Conservation (phyloP, 2,329 filamentous ascomycete species). For the Diaporthe australafricana region DNA sequence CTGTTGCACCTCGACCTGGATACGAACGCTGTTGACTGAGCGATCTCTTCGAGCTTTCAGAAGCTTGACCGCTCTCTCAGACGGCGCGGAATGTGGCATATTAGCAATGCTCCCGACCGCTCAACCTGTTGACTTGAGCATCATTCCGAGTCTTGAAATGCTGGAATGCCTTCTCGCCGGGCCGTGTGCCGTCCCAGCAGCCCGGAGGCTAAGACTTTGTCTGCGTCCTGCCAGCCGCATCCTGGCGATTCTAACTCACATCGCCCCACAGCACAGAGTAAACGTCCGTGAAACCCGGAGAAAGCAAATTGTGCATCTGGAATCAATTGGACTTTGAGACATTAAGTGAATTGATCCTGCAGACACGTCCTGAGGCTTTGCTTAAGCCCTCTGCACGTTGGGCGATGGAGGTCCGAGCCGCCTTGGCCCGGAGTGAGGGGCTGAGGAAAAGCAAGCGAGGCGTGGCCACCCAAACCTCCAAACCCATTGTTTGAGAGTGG, state of each 20-base stretch:
- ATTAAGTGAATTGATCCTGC: background rate
- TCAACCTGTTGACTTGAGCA: background rate
- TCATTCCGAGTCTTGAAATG: background rate
- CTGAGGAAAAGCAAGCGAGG: constrained; percentile 14
- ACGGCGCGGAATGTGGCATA: constrained; percentile 11
- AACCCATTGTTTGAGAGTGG: background rate
- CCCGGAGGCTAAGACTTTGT: background rate
- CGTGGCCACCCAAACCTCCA: background rate
- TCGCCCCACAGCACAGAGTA: background rate
- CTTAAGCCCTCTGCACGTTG: constrained; percentile 8
- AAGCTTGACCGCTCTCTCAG: background rate
- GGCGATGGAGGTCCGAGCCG: background rate
- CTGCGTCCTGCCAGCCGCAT: background rate
- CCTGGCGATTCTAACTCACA: background rate
- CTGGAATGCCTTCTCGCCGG: background rate
- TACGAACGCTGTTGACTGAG: background rate
- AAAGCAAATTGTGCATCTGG: background rate
- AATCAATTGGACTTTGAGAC: background rate
- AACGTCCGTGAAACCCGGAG: background rate
- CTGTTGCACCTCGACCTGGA: background rate
- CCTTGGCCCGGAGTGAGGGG: constrained; percentile 10
- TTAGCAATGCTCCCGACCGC: constrained; percentile 14
- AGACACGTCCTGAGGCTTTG: background rate
- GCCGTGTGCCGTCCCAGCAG: background rate
- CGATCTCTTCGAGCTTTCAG: background rate